These are phyloP conservation scores for Backusella macrospora DNA, from an alignment of 192 early-diverging fungal genomes.

Conservation along the genomic window DNA sequence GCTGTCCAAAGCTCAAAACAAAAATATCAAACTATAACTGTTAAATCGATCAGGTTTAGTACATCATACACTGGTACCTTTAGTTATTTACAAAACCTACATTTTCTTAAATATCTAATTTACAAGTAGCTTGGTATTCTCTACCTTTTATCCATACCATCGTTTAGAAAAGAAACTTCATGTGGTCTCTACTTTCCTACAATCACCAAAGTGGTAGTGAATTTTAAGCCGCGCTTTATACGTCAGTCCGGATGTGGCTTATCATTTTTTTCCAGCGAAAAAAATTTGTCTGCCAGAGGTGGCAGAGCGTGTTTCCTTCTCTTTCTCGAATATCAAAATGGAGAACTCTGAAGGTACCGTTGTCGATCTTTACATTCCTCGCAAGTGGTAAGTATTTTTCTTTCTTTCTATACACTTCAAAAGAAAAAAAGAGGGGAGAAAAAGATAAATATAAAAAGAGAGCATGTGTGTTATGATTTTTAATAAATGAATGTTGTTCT, in stretches of 20 bases:
- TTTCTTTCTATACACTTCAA: not conserved
- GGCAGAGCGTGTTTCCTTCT: conserved; percentile 30
- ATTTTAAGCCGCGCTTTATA: not conserved
- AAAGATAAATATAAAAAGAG: not conserved
- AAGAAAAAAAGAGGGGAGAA: not conserved
- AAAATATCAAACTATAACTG: too few relatives aligned
- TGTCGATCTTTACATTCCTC: conserved; percentile 92
- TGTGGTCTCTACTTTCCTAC: too few relatives aligned
- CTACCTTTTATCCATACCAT: too few relatives aligned
- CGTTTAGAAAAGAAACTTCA: too few relatives aligned
- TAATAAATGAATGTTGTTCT: not conserved
- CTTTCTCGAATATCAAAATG: conserved; percentile 41
- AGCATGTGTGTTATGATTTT: not conserved
- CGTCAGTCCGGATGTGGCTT: not conserved
- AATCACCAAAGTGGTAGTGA: not conserved
- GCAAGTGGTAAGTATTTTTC: conserved; percentile 81
- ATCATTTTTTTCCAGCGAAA: not conserved
- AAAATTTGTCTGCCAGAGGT: conserved; percentile 14
- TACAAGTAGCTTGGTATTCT: too few relatives aligned
- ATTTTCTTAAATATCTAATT: too few relatives aligned
- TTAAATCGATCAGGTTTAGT: too few relatives aligned
- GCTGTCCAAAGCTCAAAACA: too few relatives aligned
- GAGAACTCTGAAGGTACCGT: conserved; percentile 52
- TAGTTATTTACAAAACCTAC: too few relatives aligned
- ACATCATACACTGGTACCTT: too few relatives aligned